A percentile compares a stretch with the other conserved stretches of the same genome.
Conservation (phyloP, 2,329 filamentous ascomycete species). For the Alternaria brassicicola region DNA sequence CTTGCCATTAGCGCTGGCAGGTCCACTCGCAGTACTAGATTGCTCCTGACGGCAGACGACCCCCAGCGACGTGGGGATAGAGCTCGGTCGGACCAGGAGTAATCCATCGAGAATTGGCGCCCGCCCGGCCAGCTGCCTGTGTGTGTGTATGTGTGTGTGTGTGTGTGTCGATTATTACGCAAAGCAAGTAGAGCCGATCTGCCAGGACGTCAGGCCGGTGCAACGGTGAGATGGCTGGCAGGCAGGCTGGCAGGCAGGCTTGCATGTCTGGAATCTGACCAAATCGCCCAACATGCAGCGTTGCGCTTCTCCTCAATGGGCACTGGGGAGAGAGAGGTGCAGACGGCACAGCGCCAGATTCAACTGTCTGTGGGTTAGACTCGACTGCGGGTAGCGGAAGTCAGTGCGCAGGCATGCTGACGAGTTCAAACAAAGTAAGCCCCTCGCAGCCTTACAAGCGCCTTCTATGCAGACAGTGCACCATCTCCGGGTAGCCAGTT, state of each 20-base stretch:
- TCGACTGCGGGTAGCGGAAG: slow-evolving; percentile 22
- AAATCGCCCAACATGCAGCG: slow-evolving; percentile 12
- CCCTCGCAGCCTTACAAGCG: slow-evolving; percentile 30
- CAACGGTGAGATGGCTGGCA: slow-evolving; percentile 13
- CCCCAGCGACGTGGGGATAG: slow-evolving; percentile 28
- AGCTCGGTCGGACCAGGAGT: slow-evolving; percentile 28
- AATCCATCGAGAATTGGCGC: slow-evolving; percentile 26
- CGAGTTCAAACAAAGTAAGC: slow-evolving; percentile 4
- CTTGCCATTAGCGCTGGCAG: slow-evolving; percentile 5
- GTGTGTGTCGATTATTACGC: slow-evolving; percentile 24
- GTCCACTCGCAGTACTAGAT: not conserved
- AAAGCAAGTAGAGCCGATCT: slow-evolving; percentile 21
- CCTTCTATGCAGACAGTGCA: slow-evolving; percentile 15
- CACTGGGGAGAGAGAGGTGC: slow-evolving; percentile 5
- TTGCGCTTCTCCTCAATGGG: slow-evolving; percentile 1
- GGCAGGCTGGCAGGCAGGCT: too few species aligned
- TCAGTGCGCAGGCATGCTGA: slow-evolving; percentile 7
- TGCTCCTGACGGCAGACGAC: slow-evolving; percentile 8
- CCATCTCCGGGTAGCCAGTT: slow-evolving; percentile 8
- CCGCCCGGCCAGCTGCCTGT: slow-evolving; percentile 29
- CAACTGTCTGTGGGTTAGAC: slow-evolving; percentile 4
- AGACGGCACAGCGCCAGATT: slow-evolving; percentile 14
- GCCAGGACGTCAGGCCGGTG: slow-evolving; percentile 24
- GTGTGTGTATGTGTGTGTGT: too few species aligned
- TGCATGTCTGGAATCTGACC: slow-evolving; percentile 5